phyloP scores from a whole-genome alignment of 2,329 filamentous ascomycete genomes.

The Diplodia sapinea region DNA sequence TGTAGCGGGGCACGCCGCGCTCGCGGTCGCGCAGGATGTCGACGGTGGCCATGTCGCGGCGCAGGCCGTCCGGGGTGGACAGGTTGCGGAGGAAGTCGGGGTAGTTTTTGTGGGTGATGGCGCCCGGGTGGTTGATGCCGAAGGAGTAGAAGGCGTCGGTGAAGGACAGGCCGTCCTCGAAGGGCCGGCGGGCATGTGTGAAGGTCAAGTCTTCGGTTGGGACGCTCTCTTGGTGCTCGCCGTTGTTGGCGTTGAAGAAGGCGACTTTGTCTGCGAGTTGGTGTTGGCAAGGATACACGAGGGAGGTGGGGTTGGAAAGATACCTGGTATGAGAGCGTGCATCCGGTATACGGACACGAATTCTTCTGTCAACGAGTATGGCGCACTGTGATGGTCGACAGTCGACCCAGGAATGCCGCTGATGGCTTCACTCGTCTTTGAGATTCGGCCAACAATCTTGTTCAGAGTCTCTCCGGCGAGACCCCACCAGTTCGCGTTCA shows the following conservation, averaged over 20 bases:
- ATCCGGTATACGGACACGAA: constrained; percentile 55
- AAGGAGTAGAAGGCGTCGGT: constrained; percentile 51
- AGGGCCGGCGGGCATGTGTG: constrained; percentile 42
- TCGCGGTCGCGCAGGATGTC: constrained; percentile 57
- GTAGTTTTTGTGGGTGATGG: constrained; percentile 51
- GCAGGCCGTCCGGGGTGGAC: constrained; percentile 50
- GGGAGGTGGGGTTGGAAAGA: not conserved
- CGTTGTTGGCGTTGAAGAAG: constrained; percentile 43
- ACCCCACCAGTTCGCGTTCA: constrained; percentile 57
- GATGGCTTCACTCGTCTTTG: constrained; percentile 48
- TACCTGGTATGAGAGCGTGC: constrained; percentile 49
- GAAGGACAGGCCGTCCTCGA: constrained; percentile 37
- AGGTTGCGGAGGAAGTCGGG: constrained; percentile 52
- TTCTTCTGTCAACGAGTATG: constrained; percentile 53
- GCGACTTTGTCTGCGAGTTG: constrained; percentile 39
- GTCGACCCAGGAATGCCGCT: constrained; percentile 50
- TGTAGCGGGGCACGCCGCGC: constrained; percentile 55
- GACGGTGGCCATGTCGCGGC: constrained; percentile 53
- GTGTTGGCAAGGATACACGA: not conserved
- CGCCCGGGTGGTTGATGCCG: constrained; percentile 56
- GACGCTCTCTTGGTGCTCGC: constrained; percentile 41
- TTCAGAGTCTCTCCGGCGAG: constrained; percentile 50
- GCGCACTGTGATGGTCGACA: constrained; percentile 47
- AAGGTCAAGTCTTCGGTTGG: constrained; percentile 46
- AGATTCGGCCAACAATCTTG: constrained; percentile 52